These are phyloP conservation scores for Chalara sp. DNA, from an alignment of 2,329 filamentous ascomycete species.

Conservation along the genomic window DNA sequence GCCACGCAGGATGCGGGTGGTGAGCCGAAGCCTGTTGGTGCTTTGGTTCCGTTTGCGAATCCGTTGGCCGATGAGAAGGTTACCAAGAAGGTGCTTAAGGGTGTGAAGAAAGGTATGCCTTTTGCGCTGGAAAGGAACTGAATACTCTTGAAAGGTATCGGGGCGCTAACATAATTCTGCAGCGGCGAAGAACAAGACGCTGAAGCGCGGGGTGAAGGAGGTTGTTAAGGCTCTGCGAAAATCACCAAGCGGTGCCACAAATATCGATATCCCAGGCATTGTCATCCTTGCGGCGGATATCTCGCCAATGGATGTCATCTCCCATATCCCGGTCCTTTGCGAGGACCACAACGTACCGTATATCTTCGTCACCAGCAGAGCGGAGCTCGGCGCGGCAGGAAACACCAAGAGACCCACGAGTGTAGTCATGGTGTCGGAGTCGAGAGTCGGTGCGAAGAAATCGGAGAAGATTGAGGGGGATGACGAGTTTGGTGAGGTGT, in stretches of 20 bases:
- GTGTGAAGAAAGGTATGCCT: constrained; percentile 49
- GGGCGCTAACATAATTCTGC: constrained; percentile 12
- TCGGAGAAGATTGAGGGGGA: constrained; percentile 38
- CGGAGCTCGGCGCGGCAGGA: constrained; percentile 87
- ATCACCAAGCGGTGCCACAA: constrained; percentile 63
- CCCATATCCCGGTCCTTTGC: constrained; percentile 93
- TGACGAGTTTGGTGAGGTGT: constrained; percentile 57
- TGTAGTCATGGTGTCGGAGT: constrained; percentile 81
- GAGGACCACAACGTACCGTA: constrained; percentile 98
- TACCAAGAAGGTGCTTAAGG: constrained; percentile 59
- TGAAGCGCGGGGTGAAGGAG: constrained; percentile 98
- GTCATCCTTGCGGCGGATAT: constrained; percentile 96
- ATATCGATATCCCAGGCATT: constrained; percentile 60
- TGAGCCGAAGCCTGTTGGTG: constrained; percentile 42
- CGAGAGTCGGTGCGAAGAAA: constrained; percentile 34
- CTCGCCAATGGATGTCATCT: constrained; percentile 97
- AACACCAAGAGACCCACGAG: constrained; percentile 94
- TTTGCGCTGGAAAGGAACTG: not conserved
- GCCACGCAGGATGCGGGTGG: constrained; percentile 28
- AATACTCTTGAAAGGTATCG: no score
- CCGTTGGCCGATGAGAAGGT: constrained; percentile 76
- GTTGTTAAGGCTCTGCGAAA: constrained; percentile 98
- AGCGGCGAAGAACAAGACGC: constrained; percentile 93
- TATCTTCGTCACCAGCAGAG: constrained; percentile 87
- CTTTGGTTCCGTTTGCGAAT: constrained; percentile 76